These are phyloP conservation scores for Chamaecrista fasciculata DNA, from an alignment of 306 rosid species.

Conservation along the genomic window DNA sequence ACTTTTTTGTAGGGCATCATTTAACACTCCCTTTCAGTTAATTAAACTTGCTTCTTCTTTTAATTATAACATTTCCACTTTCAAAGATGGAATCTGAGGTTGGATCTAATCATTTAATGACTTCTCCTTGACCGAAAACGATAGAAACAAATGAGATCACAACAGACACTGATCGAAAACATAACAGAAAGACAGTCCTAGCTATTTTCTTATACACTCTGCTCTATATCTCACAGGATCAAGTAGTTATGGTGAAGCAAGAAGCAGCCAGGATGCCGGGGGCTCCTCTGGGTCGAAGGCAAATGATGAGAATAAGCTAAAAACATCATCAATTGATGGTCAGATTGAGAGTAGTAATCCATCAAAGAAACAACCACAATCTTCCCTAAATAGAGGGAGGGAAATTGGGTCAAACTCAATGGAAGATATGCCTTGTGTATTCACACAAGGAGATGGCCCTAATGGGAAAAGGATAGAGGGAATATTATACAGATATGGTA, in stretches of 20 bases:
- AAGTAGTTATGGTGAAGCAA: slow-evolving; percentile 53
- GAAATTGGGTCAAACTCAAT: slow-evolving; percentile 54
- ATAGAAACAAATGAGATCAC: slow-evolving; percentile 6
- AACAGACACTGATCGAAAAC: not conserved
- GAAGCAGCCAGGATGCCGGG: slow-evolving; percentile 44
- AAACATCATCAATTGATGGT: too few relatives aligned
- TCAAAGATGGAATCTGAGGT: not conserved
- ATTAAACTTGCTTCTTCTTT: not conserved
- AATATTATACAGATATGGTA: slow-evolving; percentile 83
- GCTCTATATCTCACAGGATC: slow-evolving; percentile 60
- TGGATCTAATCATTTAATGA: not conserved
- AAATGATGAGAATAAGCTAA: slow-evolving; percentile 34
- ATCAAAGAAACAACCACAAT: slow-evolving; percentile 42
- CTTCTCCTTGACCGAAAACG: not conserved
- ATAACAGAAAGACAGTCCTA: slow-evolving; percentile 1
- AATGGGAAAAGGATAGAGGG: slow-evolving; percentile 83
- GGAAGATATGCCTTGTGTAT: slow-evolving; percentile 97
- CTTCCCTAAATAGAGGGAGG: slow-evolving; percentile 36
- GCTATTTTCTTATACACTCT: slow-evolving; percentile 27
- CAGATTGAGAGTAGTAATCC: slow-evolving; percentile 41
- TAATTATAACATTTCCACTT: not conserved
- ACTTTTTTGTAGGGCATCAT: too few relatives aligned
- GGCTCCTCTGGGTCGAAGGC: slow-evolving; percentile 47
- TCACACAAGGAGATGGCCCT: slow-evolving; percentile 81
- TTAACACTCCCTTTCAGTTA: not conserved